phyloP scores from a whole-genome alignment of 2,329 filamentous ascomycete species.

The Colletotrichum navitas region DNA sequence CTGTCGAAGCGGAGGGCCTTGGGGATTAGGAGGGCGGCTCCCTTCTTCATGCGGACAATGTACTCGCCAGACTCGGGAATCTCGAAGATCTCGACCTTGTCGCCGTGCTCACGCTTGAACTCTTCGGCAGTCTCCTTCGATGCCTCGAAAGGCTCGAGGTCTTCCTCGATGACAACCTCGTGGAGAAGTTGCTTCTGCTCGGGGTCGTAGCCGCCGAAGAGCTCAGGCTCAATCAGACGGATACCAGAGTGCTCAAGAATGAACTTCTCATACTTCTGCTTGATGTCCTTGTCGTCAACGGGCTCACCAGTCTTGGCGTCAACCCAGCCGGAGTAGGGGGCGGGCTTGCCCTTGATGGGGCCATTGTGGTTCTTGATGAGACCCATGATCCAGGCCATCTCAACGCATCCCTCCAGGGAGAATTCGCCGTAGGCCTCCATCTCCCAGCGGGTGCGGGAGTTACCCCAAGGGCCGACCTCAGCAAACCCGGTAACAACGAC shows the following conservation, averaged over 20 bases:
- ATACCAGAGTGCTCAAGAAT: constrained; percentile 98
- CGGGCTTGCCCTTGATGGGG: constrained; percentile 85
- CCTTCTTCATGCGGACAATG: constrained; percentile 95
- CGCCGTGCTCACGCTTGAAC: constrained; percentile 96
- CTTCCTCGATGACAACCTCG: constrained; percentile 96
- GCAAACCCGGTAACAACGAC: constrained; percentile 97
- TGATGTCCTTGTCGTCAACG: constrained; percentile 98
- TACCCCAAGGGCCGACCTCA: constrained; percentile 97
- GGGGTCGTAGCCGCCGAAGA: constrained; percentile 96
- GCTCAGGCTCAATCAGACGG: constrained; percentile 95
- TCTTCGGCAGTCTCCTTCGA: constrained; percentile 98
- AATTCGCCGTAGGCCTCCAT: constrained; percentile 98
- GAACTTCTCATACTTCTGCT: constrained; percentile 95
- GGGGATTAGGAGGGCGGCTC: constrained; percentile 92
- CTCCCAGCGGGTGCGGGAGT: constrained; percentile 97
- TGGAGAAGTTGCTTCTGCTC: constrained; percentile 99
- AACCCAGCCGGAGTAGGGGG: constrained; percentile 93
- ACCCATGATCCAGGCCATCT: constrained; percentile 99
- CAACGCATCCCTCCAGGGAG: constrained; percentile 96
- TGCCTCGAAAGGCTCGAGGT: constrained; percentile 95
- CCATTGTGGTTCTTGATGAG: constrained; percentile 99
- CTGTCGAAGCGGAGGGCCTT: constrained; percentile 98
- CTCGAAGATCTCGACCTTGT: constrained; percentile 98
- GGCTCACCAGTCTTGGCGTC: constrained; percentile 94
- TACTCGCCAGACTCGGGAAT: constrained; percentile 94